Evolutionary conservation across 2,329 filamentous ascomycete genomes (phyloP), one percentile per base, ranked within the genome.

Genomic region (Botryosphaeria dothidea): DNA sequence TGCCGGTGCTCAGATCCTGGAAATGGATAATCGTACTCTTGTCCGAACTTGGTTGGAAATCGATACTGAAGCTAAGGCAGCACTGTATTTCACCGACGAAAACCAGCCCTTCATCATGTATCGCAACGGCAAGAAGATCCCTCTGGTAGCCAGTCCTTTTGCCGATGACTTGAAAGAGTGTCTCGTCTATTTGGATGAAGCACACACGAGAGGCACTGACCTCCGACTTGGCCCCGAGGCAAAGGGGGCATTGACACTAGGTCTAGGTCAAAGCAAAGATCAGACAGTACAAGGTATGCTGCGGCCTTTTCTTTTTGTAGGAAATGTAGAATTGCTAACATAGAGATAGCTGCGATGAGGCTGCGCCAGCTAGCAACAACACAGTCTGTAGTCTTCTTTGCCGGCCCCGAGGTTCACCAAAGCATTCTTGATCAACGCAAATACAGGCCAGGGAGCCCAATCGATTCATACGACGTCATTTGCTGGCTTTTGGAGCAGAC

Each of bases 401-500:
- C 43, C 29, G 13, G 43, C 21, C 57, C 57, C 13, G 57, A 90
- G 69, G 87, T 90, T 0, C 80, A 89, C 36, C 83, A 86, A 29
- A 88, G 83, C 66, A 88, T 91, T 34, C 68, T 84, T 0, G 84
- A 88, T 64, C 60, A 82, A 0, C 71, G 77, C 15, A 65, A 70
- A 0, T 80, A 81, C 52, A 67, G 49, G 0, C 23, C 58, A 0
- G 29, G 41, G 0, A 70, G 75, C 7, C 4, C 3, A 0, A 65
- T 84, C 1, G 74, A 83, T 60, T 87, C 85, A 0, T 71, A 72
- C 2, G 80, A 88, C 63, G 84, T 88, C 9, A 75, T 90, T 0
- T 69, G 72, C 3, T 91, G 89, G 89, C 80, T 91, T 0, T 78
- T 91, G 0, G 81, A 88, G 49, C 86, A 90, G 62, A 89, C 87